Percentiles rank a stretch among this genome's conserved stretches.
Conservation (phyloP, 768 basidiomycete genomes). For the Lepiota subincarnata region DNA sequence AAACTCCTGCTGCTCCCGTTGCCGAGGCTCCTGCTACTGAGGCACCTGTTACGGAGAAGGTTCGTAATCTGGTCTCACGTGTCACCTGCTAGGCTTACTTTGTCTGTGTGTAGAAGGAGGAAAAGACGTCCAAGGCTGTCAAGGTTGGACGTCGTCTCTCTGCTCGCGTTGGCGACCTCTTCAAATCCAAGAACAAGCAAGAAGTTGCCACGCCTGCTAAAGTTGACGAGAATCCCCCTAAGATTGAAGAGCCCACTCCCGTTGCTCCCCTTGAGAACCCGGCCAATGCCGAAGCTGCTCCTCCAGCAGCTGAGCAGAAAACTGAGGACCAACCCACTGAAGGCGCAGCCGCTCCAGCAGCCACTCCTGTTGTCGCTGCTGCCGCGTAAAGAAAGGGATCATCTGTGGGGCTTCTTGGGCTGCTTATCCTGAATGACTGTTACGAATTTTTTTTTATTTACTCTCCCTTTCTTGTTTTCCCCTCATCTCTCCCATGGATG, state of each 20-base stretch:
- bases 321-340: slow-evolving; percentile 41
- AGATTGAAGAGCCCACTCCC: slow-evolving; percentile 78
- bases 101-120: slow-evolving; percentile 13
- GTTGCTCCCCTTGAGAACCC: slow-evolving; percentile 85
- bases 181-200: slow-evolving; percentile 68
- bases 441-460: slow-evolving; percentile 31
- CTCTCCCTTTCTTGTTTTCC: slow-evolving; percentile 30
- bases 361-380: slow-evolving; percentile 69
- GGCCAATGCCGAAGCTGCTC: slow-evolving; percentile 41
- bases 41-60: slow-evolving; percentile 62
- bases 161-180: slow-evolving; percentile 75
- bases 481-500: slow-evolving; percentile 34
- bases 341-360: slow-evolving; percentile 39
- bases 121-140: slow-evolving; percentile 43
- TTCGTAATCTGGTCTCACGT: slow-evolving; percentile 19
- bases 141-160: slow-evolving; percentile 85
- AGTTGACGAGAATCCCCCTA: slow-evolving; percentile 86
- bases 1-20: slow-evolving; percentile 33
- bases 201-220: slow-evolving; percentile 69
- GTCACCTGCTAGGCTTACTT: background rate
- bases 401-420: slow-evolving; percentile 2
- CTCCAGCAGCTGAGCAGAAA: slow-evolving; percentile 34
- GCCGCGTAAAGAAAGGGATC: slow-evolving; percentile 55
- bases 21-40: slow-evolving; percentile 26
- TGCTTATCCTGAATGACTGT: slow-evolving; percentile 37